These are phyloP conservation scores for Marasmius oreades DNA, from an alignment of 1,284 basidiomycete genomes.

Conservation along the genomic window DNA sequence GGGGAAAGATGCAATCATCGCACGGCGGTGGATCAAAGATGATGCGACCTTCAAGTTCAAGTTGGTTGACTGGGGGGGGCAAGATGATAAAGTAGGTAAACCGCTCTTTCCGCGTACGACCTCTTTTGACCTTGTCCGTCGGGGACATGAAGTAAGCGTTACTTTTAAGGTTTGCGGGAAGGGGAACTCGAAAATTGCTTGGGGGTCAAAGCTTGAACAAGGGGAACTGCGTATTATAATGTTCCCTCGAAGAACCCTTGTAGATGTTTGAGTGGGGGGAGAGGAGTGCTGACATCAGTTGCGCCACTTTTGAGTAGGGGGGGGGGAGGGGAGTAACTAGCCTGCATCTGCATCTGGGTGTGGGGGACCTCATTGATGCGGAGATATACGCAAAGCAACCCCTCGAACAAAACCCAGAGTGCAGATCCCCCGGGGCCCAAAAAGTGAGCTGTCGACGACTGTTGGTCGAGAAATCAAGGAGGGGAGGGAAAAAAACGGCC, in stretches of 20 bases:
- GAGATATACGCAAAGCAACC: background rate
- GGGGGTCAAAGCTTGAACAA: no score
- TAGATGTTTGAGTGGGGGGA: background rate
- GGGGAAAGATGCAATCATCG: no score
- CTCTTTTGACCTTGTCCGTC: background rate
- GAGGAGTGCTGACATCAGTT: background rate
- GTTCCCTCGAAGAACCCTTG: no score
- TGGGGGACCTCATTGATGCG: background rate
- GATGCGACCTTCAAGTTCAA: no score
- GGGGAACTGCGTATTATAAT: no score
- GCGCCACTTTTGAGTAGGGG: background rate
- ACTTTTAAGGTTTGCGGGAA: background rate
- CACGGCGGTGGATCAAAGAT: no score
- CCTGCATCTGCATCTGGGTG: background rate
- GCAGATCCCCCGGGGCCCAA: background rate
- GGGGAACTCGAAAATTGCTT: no score
- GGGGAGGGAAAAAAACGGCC: background rate
- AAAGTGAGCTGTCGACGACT: background rate
- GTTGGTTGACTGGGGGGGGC: no score
- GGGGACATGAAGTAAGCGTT: background rate
- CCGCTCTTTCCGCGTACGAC: background rate
- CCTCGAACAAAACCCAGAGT: background rate
- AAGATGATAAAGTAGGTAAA: no score
- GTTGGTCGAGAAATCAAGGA: no score
- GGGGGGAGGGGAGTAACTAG: background rate